Conservation (phyloP, 2,329 filamentous ascomycete species). For the Lizonia empirigonia region DNA sequence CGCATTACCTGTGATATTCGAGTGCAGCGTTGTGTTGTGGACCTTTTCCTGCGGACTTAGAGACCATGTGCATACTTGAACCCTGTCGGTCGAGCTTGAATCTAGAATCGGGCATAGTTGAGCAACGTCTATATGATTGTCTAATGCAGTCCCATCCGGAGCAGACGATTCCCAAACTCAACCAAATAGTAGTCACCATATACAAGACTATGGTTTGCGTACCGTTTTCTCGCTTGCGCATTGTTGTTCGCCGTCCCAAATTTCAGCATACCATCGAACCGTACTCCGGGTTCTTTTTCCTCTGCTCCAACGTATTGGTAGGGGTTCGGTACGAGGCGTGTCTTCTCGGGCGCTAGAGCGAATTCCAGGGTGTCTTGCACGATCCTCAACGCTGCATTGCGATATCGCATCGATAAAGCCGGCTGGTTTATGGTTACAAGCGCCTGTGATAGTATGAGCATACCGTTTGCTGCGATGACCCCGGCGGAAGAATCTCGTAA, state of each 20-base stretch:
- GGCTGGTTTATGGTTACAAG: slow-evolving; percentile 41
- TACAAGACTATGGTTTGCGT: slow-evolving; percentile 53
- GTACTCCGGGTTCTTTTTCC: slow-evolving; percentile 28
- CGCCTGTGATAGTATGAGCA: slow-evolving; percentile 32
- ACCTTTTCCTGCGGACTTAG: not conserved
- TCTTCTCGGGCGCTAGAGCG: slow-evolving; percentile 36
- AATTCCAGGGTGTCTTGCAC: slow-evolving; percentile 26
- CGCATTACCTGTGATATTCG: too few species aligned
- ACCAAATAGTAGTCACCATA: slow-evolving; percentile 56
- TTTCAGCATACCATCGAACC: slow-evolving; percentile 51
- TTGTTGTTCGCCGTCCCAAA: slow-evolving; percentile 55
- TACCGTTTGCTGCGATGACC: slow-evolving; percentile 48
- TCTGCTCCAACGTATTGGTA: slow-evolving; percentile 21
- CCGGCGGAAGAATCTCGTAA: slow-evolving; percentile 52
- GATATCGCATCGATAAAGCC: slow-evolving; percentile 30
- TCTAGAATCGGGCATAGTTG: not conserved
- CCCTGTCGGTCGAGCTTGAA: not conserved
- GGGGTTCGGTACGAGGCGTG: slow-evolving; percentile 18
- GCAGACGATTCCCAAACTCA: slow-evolving; percentile 50
- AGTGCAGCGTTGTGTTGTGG: not conserved
- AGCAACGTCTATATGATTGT: not conserved
- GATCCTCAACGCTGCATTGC: slow-evolving; percentile 22
- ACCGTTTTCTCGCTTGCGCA: slow-evolving; percentile 48
- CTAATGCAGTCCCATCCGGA: slow-evolving; percentile 34
- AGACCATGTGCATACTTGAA: not conserved